Base-by-base conservation (phyloP, 2,329 filamentous ascomycete species). In the Sporothrix sp. region DNA sequence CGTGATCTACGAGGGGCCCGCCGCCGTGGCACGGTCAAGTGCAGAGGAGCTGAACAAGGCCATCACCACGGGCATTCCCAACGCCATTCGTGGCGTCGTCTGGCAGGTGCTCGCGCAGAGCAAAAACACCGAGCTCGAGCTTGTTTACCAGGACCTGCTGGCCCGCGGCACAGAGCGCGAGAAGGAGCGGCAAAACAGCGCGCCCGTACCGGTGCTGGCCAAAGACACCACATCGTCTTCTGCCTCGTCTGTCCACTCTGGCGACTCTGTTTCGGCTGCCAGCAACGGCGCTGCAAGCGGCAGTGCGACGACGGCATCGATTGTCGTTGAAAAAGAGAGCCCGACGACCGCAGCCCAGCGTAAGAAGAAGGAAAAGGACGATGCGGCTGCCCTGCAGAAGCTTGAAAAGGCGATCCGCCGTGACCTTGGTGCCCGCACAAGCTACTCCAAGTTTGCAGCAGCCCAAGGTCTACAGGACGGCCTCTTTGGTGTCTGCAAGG, bases 51-150 rank as follows among this genome's bases (percentile, higher is more conserved):
- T 98, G 52, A 95, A 91, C 62, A 81, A 78, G 57, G 90, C 93
- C 20, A 96, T 98, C 59, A 87, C 91, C 45, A 86, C 84, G 35
- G 93, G 93, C 28, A 98, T 98, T 52, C 93, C 93, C 1, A 89
- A 84, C 58, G 91, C 90, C 3, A 95, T 98, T 55, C 83, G 93
- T 52, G 94, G 93, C n/a, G 93, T 98, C 2, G 90, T 98, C 46
- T 98, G 93, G 93, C 93, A 98, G 68, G 91, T 97, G 7, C 71
- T 98, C 55, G 89, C 93, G 3, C 88, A 95, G 63, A 96, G 90
- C 69, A 95, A 95, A 67, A 95, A 88, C 59, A 85, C 91, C 54
- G 88, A 94, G 39, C 71, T 98, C 16, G 93, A 98, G 66, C 69
- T 74, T 14, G 78, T 89, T n/a, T 98, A 97, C 68, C 79, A 77